Evolutionary conservation across 495 filamentous ascomycete species (phyloP).

Genomic region (Beverwykella pulmonaria): DNA sequence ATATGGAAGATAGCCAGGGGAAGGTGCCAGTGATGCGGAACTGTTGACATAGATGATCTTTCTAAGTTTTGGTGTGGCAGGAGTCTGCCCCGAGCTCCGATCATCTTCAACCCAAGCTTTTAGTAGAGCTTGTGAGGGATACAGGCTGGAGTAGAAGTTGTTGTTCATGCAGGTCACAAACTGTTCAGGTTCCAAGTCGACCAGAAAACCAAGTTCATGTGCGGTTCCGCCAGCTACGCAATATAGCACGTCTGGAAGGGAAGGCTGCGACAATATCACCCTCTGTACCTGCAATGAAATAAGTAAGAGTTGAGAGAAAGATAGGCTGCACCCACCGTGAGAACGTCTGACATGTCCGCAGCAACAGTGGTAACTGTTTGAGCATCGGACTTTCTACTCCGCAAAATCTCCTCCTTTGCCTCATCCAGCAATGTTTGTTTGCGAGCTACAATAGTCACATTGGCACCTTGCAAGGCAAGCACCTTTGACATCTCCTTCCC

Average conservation of each 20-base stretch:
- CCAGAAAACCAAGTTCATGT: conserved; percentile 15
- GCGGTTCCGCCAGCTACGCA: conserved; percentile 32
- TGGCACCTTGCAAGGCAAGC: conserved; percentile 30
- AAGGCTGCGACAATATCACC: too few species aligned
- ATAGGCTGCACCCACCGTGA: not conserved
- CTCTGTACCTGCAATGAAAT: too few species aligned
- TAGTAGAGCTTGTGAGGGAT: conserved; percentile 22
- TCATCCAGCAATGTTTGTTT: conserved; percentile 27
- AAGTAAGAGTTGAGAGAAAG: not conserved
- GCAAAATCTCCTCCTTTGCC: conserved; percentile 34
- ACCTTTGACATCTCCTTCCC: conserved; percentile 42
- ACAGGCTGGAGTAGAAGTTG: conserved; percentile 36
- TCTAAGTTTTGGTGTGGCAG: not conserved
- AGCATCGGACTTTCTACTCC: not conserved
- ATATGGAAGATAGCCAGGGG: conserved; percentile 48
- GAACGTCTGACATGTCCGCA: conserved; percentile 5
- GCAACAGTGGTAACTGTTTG: not conserved
- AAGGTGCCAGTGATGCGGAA: conserved; percentile 16
- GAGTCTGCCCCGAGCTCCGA: not conserved
- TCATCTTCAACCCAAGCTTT: conserved; percentile 31
- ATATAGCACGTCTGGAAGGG: conserved; percentile 28
- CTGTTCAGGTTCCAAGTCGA: not conserved
- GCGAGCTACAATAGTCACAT: conserved; percentile 21
- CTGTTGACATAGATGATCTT: conserved; percentile 34
- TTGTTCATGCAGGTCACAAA: conserved; percentile 26